Conservation (phyloP, 2,329 filamentous ascomycete species). For the Aspergillus sp. region DNA sequence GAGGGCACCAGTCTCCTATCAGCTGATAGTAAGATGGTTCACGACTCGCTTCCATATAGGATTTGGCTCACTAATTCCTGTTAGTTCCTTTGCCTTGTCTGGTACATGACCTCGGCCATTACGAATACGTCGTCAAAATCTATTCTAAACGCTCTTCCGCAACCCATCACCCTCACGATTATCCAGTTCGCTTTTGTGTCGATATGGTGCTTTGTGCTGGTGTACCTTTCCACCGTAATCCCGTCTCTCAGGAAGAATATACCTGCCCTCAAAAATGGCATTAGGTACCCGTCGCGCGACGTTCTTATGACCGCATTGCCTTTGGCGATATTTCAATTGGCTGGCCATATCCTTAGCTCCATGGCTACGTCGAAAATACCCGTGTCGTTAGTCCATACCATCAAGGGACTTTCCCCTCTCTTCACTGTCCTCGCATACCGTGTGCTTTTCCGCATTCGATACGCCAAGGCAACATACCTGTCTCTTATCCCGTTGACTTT, state of each 20-base stretch:
- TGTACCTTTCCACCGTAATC: slow-evolving; percentile 65
- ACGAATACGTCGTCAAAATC: slow-evolving; percentile 98
- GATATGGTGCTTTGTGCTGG: slow-evolving; percentile 72
- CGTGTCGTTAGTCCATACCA: slow-evolving; percentile 94
- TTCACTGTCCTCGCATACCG: slow-evolving; percentile 94
- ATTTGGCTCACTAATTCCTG: slow-evolving; percentile 33
- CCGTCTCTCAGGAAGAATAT: slow-evolving; percentile 62
- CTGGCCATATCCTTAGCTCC: slow-evolving; percentile 86
- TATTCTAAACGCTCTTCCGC: slow-evolving; percentile 83
- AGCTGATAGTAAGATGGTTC: slow-evolving; percentile 61
- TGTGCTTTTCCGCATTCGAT: slow-evolving; percentile 77
- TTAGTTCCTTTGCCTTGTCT: slow-evolving; percentile 76
- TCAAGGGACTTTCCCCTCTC: slow-evolving; percentile 91
- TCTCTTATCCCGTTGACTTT: slow-evolving; percentile 84
- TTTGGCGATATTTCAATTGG: slow-evolving; percentile 84
- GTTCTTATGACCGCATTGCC: slow-evolving; percentile 84
- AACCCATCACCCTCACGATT: slow-evolving; percentile 83
- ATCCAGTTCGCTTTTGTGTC: slow-evolving; percentile 92
- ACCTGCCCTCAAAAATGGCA: slow-evolving; percentile 73
- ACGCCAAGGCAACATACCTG: slow-evolving; percentile 77
- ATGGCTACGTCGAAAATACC: slow-evolving; percentile 91
- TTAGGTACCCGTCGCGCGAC: slow-evolving; percentile 70
- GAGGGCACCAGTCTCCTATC: slow-evolving; percentile 80
- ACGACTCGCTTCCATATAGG: background rate
- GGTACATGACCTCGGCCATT: slow-evolving; percentile 91